Evolutionary conservation across 2,329 filamentous ascomycete species (phyloP), one percentile per base, ranked within the genome.

Genomic region (Penicillium rolfsii): DNA sequence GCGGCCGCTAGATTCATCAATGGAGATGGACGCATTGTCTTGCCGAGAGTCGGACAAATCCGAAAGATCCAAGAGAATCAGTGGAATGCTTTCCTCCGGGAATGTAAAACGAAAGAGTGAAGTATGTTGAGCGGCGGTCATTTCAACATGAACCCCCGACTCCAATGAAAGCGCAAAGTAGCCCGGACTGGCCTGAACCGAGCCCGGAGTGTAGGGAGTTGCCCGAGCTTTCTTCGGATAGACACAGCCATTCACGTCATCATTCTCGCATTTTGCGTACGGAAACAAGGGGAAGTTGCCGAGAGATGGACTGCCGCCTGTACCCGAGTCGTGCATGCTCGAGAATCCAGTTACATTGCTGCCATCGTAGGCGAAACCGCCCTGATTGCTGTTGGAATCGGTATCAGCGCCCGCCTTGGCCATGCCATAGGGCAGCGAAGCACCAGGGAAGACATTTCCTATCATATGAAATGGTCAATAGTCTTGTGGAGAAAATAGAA

Each of bases 261-360:
- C 85, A 40, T 78, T 80, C 0, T 80, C 77, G 66, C 89, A 92
- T 38, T 81, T 80, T 9, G 82, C 76, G 67, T 90, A 88, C 0
- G 89, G 83, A 66, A 92, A 91, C 1, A 91, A 77, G 1, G 89
- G 86, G 57, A 91, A 91, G 70, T 91, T 91, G 5, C 89, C 89
- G 1, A 92, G 78, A 4, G 87, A 90, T 0, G 89, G 87, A 11
- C 75, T 70, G 36, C 78, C 79, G 55, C 81, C 81, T 48, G 81
- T 83, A 9, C 82, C 82, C 14, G 76, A 79, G 66, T 84, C 82
- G 59, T 84, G 82, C 75, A 83, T 77, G 8, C 76, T 73, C 8
- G 74, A 77, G 70, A 85, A 85, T 11, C 83, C 83, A 11, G 80
- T 81, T 52, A 85, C 75, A 41, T 75, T 79, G 59, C 79, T 81